phyloP scores from a whole-genome alignment of 805 yeast species.

The Diddensiella santjacobensis region DNA sequence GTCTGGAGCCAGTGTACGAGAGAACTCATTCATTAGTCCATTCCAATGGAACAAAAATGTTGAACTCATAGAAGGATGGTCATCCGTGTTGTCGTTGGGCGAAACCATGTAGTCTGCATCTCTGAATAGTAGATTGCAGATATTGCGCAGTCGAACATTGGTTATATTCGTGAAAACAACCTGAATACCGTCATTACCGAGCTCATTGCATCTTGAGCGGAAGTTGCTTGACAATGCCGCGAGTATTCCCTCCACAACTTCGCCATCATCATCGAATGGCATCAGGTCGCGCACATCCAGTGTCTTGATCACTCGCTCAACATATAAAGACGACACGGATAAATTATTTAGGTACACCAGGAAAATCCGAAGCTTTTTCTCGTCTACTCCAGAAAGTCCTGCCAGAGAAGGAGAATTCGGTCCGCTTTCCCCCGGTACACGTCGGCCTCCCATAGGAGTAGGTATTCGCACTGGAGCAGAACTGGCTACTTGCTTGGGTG shows the following conservation, averaged over 20 bases:
- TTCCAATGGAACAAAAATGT: conserved; percentile 66
- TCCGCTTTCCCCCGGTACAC: neutral
- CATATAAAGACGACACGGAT: conserved; percentile 56
- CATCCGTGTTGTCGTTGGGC: conserved; percentile 19
- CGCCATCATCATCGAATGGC: conserved; percentile 28
- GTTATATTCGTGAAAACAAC: conserved; percentile 39
- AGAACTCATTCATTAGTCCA: conserved; percentile 59
- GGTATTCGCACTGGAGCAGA: conserved; percentile 16
- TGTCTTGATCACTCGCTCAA: conserved; percentile 49
- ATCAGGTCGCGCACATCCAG: conserved; percentile 29
- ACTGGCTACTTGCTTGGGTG: conserved; percentile 35
- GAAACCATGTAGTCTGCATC: conserved; percentile 39
- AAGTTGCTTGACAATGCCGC: conserved; percentile 30
- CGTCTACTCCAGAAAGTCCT: conserved; percentile 32
- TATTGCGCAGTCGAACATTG: conserved; percentile 33
- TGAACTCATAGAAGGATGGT: conserved; percentile 28
- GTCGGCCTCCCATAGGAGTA: conserved; percentile 14
- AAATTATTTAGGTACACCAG: conserved; percentile 70
- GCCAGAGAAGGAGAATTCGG: conserved; percentile 12
- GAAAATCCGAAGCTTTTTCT: conserved; percentile 52
- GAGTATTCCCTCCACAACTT: conserved; percentile 20
- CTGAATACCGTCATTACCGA: conserved; percentile 44
- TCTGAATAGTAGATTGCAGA: conserved; percentile 38
- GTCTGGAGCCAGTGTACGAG: conserved; percentile 50
- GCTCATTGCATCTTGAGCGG: conserved; percentile 34